Percentiles rank a stretch among this genome's conserved stretches.
phyloP scores from a whole-genome alignment of 768 basidiomycete genomes.

The Lactifluus hygrophoroides region DNA sequence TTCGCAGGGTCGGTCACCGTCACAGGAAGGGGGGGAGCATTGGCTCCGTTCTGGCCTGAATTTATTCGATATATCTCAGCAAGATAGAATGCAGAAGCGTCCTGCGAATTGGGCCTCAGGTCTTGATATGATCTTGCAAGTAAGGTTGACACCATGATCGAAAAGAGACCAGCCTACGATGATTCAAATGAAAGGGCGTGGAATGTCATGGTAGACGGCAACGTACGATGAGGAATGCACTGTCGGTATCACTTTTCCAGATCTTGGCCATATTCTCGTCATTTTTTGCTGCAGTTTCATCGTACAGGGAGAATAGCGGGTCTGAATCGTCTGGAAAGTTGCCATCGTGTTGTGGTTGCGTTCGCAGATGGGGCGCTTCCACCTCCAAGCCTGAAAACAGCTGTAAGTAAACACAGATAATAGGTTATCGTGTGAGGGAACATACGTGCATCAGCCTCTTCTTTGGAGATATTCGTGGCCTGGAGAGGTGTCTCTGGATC shows the following conservation, averaged over 20 bases:
- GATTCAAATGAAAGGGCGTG: background rate
- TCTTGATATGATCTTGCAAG: background rate
- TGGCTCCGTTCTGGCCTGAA: background rate
- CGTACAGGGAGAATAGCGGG: background rate
- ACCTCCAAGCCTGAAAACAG: too few species aligned
- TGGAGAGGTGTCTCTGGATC: too few species aligned
- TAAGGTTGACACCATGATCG: background rate
- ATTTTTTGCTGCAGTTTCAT: background rate
- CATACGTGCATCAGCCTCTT: too few species aligned
- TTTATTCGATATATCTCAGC: background rate
- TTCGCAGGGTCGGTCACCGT: too few species aligned
- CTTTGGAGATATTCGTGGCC: too few species aligned
- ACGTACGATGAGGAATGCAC: background rate
- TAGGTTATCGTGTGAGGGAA: too few species aligned
- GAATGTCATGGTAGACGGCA: background rate
- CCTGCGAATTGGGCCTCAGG: background rate
- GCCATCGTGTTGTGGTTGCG: too few species aligned
- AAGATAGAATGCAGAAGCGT: constrained; percentile 6
- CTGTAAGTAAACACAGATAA: too few species aligned
- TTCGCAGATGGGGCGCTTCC: too few species aligned
- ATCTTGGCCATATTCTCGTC: background rate
- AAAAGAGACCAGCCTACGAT: background rate
- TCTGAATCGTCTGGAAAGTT: background rate
- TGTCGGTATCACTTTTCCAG: background rate
- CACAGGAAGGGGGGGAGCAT: background rate